phyloP scores from a whole-genome alignment of 768 basidiomycete species.

The Candolleomyces aberdarensis region DNA sequence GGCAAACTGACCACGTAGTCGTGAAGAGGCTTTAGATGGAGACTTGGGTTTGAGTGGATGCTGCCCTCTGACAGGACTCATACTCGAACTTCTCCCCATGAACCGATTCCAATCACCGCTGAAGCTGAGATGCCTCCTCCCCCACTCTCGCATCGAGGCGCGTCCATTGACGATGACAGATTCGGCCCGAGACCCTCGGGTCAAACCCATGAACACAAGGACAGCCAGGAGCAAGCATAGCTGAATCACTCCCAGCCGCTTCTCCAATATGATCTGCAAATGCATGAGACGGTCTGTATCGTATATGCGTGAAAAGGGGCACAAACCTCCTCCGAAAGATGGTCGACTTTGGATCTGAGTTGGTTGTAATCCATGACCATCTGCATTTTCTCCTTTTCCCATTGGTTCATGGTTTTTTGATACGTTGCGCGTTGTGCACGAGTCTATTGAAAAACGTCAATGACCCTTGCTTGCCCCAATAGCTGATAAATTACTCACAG shows the following conservation, averaged over 20 bases:
- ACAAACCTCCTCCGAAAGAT: conserved; percentile 76
- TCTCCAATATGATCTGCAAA: conserved; percentile 76
- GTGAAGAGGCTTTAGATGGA: not conserved
- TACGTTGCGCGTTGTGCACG: conserved; percentile 67
- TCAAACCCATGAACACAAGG: conserved; percentile 82
- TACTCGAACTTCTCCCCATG: conserved; percentile 20
- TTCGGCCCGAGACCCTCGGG: conserved; percentile 62
- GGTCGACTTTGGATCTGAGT: conserved; percentile 65
- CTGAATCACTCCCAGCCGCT: conserved; percentile 86
- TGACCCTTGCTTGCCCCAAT: not conserved
- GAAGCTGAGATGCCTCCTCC: conserved; percentile 52
- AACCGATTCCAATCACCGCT: conserved; percentile 51
- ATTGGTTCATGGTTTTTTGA: conserved; percentile 60
- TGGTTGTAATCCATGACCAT: conserved; percentile 71
- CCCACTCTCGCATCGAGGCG: conserved; percentile 48
- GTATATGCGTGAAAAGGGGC: not conserved
- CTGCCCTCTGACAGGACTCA: conserved; percentile 27
- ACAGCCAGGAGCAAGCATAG: conserved; percentile 80
- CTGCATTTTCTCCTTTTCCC: conserved; percentile 62
- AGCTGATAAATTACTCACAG: conserved; percentile 43
- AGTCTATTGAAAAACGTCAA: conserved; percentile 38
- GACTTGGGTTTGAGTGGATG: conserved; percentile 6
- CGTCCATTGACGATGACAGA: conserved; percentile 21
- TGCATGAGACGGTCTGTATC: not conserved
- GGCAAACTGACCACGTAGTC: not conserved